Evolutionary conservation across 352 stramenopile genomes (phyloP), one percentile per base, ranked within the genome.

Genomic region (Phytopythium oedochilum): DNA sequence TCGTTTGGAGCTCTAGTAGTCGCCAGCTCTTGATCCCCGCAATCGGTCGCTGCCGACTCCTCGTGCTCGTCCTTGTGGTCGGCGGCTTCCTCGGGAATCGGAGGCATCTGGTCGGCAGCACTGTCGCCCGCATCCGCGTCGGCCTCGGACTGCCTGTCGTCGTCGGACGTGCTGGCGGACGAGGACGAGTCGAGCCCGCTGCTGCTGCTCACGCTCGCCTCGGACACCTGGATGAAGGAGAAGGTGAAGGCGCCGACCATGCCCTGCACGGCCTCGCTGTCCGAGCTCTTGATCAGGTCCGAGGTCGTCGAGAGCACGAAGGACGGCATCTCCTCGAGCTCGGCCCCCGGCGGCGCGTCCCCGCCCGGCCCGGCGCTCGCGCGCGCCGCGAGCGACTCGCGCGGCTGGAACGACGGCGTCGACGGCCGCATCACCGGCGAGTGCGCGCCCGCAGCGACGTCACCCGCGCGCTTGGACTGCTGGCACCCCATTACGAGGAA

Each of bases 191-290:
- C 42, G 42, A 32, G 32, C 38, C 42, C 22, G 50, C 47, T 63
- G 18, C 50, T 59, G 44, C 48, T 60, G 28, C 53, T 77, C 45
- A 60, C 66, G 44, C 62, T 73, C 31, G 58, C 39, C 42, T 78
- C 70, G 18, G 68, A 80, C 34, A 80, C 68, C 53, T 88, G 73
- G 51, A 88, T 88, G 59, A 86, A 88, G 34, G 78, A 88, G 61
- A 88, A 88, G 11, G 75, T 81, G 53, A 88, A 88, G 57, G 68
- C 73, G 50, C 67, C 66, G 32, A 86, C 69, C 55, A 88, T 68
- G 31, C 68, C 75, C 22, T 73, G 66, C 54, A 88, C 78, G 15
- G 57, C 62, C 46, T 88, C 78, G 54, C 75, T 76, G 60, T 84
- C 75, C 11, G 77, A 74, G 56, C 70, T 78, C n/a, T 69, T 56